Evolutionary conservation across 148 eudicot species (phyloP).

Genomic region (Rhododendron williamsianum): DNA sequence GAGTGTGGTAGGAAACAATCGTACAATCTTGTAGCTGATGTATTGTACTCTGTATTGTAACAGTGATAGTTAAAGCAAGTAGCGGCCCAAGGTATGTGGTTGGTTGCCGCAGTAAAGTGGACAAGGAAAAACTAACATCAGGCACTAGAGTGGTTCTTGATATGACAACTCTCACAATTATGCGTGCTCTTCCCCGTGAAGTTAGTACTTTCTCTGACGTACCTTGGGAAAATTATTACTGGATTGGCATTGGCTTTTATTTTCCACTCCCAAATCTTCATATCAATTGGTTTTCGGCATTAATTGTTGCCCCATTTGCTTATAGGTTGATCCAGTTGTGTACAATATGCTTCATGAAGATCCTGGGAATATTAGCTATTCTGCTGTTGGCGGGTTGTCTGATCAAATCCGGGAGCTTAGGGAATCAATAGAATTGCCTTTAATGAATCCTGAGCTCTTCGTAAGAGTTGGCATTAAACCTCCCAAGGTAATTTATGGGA

Average conservation of each 20-base stretch:
- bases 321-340: conserved; percentile 96
- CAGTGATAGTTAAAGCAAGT: conserved; percentile 95
- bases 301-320: background rate
- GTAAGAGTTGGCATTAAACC: conserved; percentile 95
- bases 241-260: background rate
- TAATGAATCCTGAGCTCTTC: conserved; percentile 99
- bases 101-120: conserved; percentile 96
- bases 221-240: background rate
- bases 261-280: background rate
- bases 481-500: conserved; percentile 61
- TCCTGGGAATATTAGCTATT: conserved; percentile 97
- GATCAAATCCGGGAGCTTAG: conserved; percentile 96
- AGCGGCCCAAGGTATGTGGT: conserved; percentile 98
- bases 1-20: background rate
- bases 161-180: conserved; percentile 94
- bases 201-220: conserved; percentile 29
- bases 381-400: conserved; percentile 97
- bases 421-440: conserved; percentile 92
- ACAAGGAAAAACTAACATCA: conserved; percentile 86
- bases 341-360: conserved; percentile 99
- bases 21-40: background rate
- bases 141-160: conserved; percentile 98
- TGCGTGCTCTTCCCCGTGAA: conserved; percentile 98
- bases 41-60: conserved; percentile 5
- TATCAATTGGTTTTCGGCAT: background rate